Evolutionary conservation across 257 asterid genomes (phyloP), one percentile per base, ranked within the genome.

Genomic region (Nicotiana paniculata): DNA sequence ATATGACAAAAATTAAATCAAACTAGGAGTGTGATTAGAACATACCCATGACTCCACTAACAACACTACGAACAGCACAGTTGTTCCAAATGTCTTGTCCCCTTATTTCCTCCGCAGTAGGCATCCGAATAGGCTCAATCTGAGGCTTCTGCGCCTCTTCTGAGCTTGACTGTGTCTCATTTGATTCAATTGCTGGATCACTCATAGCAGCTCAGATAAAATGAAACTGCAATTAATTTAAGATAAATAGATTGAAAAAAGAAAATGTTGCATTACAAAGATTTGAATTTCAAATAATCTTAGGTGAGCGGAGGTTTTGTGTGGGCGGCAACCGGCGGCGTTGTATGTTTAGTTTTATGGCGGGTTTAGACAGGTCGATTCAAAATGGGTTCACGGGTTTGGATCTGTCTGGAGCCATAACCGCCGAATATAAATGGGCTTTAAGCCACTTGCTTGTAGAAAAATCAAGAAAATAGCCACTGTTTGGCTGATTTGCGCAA

Each of bases 1-100:
- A 75, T 8, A 26, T 12, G 46, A 51, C 63, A 75, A 16, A 75
- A 51, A 75, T 28, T 51, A 58, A 75, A 13, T 51, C 43, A 51
- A 43, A 74, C 9, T 15, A 51, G 63, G 79, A 75, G 46, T 51
- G 46, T 28, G 9, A 69, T 6, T 21, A 69, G 62, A 53, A 75
- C 81, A 58, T 93, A 94, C 99, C 99, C 99, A 96, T 92, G 28
- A 94, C 95, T 67, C 99, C 98, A 66, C 99, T 96, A 59, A 89
- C 92, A 65, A 94, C 94, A 64, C 97, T 93, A 16, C 97, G 97
- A 9, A 94, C 97, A 51, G 94, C 97, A 82, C 99, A 96, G 76
- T 94, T 93, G 83, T 93, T 95, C 97, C 97, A 95, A 85, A 93
- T 93, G 83, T 96, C 98, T 81, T 96, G 99, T 70, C 98, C 99